Evolutionary conservation across 306 rosid species (phyloP).

Genomic region (Dryas drummondii): DNA sequence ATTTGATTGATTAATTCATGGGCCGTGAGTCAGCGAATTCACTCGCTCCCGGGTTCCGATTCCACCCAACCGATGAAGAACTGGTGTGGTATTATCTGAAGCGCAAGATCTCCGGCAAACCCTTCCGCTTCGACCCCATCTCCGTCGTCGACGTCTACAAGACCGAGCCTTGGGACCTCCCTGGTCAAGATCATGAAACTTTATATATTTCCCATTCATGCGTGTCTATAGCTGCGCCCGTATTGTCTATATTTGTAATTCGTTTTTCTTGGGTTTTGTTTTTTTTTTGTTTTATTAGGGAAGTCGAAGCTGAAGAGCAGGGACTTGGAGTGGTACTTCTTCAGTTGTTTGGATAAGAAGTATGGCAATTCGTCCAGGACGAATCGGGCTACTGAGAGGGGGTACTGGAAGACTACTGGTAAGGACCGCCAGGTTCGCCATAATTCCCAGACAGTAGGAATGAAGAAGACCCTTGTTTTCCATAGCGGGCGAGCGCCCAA

Average conservation of each 20-base stretch:
- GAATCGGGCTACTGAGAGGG: constrained; percentile 80
- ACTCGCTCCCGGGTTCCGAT: constrained; percentile 86
- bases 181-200: constrained; percentile 38
- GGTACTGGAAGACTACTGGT: constrained; percentile 98
- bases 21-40: constrained; percentile 36
- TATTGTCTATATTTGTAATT: constrained; percentile 4
- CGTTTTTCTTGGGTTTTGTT: neutral
- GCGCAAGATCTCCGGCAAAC: constrained; percentile 58
- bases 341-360: constrained; percentile 73
- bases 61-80: constrained; percentile 94
- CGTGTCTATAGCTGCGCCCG: neutral
- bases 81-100: constrained; percentile 67
- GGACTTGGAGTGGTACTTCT: constrained; percentile 96
- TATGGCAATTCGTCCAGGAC: constrained; percentile 80
- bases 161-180: constrained; percentile 94
- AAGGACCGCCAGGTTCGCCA: constrained; percentile 62
- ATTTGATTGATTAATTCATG: constrained; percentile 29
- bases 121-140: constrained; percentile 53
- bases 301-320: constrained; percentile 66
- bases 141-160: constrained; percentile 72
- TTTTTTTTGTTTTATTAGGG: constrained; percentile 30
- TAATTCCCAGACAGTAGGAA: constrained; percentile 45
- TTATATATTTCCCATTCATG: neutral
- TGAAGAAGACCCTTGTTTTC: constrained; percentile 93
- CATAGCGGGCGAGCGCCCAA: constrained; percentile 79